phyloP scores from a whole-genome alignment of 2,329 filamentous ascomycete genomes.

The Colletotrichum spaethianum region DNA sequence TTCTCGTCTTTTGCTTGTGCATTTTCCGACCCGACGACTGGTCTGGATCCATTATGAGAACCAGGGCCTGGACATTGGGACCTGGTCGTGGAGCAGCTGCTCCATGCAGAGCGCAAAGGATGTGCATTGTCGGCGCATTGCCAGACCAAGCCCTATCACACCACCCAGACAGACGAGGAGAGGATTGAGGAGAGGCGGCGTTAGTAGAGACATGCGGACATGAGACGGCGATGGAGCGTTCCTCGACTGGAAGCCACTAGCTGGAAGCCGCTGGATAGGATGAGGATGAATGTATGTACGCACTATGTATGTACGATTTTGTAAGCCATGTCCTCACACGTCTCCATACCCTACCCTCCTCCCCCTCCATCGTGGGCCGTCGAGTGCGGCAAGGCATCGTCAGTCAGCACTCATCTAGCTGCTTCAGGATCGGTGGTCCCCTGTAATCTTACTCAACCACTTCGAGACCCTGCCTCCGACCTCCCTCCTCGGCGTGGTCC shows the following conservation, averaged over 20 bases:
- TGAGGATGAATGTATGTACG: no score
- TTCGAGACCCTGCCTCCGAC: not conserved
- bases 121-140: not conserved
- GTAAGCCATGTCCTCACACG: no score
- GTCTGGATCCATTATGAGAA: slow-evolving; percentile 23
- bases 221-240: not conserved
- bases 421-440: not conserved
- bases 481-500: no score
- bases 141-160: no score
- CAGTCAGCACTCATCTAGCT: slow-evolving; percentile 1
- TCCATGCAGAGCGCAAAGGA: slow-evolving; percentile 16
- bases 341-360: no score
- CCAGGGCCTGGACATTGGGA: slow-evolving; percentile 7
- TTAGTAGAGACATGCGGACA: not conserved
- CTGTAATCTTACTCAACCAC: slow-evolving; percentile 6
- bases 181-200: no score
- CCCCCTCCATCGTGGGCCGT: no score
- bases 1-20: slow-evolving; percentile 26
- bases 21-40: slow-evolving; percentile 32
- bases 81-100: slow-evolving; percentile 8
- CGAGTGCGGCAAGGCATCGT: not conserved
- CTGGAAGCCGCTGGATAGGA: no score
- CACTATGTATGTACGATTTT: no score
- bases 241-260: not conserved
- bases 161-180: no score